Conservation (phyloP, 208 protist species). For the Wallacemonas sp. region DNA sequence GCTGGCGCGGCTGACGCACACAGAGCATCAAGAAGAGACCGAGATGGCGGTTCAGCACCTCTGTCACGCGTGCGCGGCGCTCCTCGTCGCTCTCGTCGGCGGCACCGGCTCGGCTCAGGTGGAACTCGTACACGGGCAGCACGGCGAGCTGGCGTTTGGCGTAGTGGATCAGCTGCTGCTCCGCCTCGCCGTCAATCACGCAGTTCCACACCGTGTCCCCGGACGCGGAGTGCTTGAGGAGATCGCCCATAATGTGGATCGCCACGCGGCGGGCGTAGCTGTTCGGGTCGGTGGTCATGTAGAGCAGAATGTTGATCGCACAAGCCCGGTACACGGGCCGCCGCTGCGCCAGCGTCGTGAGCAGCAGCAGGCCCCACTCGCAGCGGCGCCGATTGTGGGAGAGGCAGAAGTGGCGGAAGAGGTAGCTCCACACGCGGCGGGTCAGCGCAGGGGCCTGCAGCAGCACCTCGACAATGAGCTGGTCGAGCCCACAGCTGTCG, state of each 20-base stretch:
- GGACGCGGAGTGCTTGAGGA: conserved; percentile 28
- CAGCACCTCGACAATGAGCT: conserved; percentile 59
- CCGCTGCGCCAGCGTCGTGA: conserved; percentile 50
- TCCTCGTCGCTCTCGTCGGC: conserved; percentile 14
- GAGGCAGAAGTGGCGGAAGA: conserved; percentile 69
- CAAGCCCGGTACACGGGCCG: conserved; percentile 58
- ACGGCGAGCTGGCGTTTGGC: conserved; percentile 65
- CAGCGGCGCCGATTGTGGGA: conserved; percentile 55
- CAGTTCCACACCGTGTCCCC: conserved; percentile 16
- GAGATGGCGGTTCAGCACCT: conserved; percentile 54
- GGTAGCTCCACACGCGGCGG: conserved; percentile 68
- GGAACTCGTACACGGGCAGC: conserved; percentile 43
- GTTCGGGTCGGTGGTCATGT: conserved; percentile 46
- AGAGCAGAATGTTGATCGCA: conserved; percentile 65
- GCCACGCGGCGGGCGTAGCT: conserved; percentile 60
- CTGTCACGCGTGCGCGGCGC: conserved; percentile 22
- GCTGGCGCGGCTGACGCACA: conserved; percentile 58
- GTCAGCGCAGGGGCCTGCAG: conserved; percentile 72
- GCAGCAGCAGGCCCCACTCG: conserved; percentile 55
- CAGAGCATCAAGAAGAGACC: conserved; percentile 82
- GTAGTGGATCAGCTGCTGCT: conserved; percentile 61
- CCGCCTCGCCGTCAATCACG: conserved; percentile 48
- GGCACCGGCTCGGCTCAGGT: conserved; percentile 3
- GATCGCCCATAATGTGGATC: conserved; percentile 50
- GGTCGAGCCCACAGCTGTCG: conserved; percentile 29